Base-by-base conservation (phyloP, 164 flowering plant genomes). In the Cinnamomum chago region DNA sequence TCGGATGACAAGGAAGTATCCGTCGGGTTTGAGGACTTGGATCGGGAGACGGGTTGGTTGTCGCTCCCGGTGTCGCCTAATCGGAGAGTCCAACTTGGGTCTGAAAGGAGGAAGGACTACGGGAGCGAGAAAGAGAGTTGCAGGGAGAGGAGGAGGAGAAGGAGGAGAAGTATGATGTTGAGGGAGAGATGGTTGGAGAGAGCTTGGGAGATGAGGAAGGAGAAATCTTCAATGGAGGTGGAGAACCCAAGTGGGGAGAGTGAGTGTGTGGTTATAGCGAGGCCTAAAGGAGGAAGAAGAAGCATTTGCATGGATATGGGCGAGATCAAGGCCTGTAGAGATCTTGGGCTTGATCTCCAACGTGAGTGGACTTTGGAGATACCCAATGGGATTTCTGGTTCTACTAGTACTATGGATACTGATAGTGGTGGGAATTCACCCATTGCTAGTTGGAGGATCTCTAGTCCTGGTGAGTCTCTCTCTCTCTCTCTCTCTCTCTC, bases 281-380 rank as follows among this genome's bases (percentile, higher is more conserved):
- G 81, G 84, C 86, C 94, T 1, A 87, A 85, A 35, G 90, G 92
- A 64, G 92, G 91, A 60, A 79, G 75, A 58, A 82, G 86, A 62
- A 76, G 85, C 1, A 40, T 89, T 83, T 84, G 86, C 35, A 85
- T 90, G 95, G 90, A 86, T 71, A 67, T 86, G 83, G 90, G 84
- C 40, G 95, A 90, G 79, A 86, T 89, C 35, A 90, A 86, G 81
- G 95, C 92, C 3, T 89, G 92, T 64, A 77, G 82, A 62, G 95
- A 90, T 72, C 89, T 90, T 18, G 95, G 95, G 30, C 86, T 90
- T 22, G 92, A 89, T 74, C 71, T 90, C 78, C 88, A 88, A 40
- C 89, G 83, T 35, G 82, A 85, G 68, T 73, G 83, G 22, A 85
- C 79, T 83, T 35, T 85, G 72, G 88, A 85, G 74, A 70, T 77